Percentiles rank a stretch among this genome's conserved stretches.
These are phyloP conservation scores for Diplosphaera chodatii DNA, from an alignment of 139 green algal genomes.

Conservation along the genomic window DNA sequence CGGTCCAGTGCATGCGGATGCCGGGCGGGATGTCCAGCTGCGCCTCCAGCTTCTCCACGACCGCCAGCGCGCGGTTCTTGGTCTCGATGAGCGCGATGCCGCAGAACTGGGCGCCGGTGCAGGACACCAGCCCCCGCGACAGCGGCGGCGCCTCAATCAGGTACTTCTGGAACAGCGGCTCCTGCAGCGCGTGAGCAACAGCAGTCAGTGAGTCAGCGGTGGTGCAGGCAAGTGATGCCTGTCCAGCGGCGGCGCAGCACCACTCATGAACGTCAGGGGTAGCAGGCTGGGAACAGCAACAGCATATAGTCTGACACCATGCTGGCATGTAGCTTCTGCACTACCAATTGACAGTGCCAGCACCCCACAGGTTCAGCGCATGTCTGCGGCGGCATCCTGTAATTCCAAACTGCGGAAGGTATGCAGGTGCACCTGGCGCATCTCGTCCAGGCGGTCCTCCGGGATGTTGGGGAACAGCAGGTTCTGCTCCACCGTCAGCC, in stretches of 20 bases:
- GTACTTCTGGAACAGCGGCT: constrained; percentile 80
- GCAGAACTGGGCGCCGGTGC: constrained; percentile 97
- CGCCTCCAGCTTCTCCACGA: constrained; percentile 77
- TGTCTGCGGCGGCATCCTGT: too few relatives aligned
- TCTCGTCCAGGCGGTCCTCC: constrained; percentile 66
- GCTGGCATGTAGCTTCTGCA: too few relatives aligned
- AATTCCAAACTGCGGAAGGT: too few relatives aligned
- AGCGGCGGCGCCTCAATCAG: constrained; percentile 22
- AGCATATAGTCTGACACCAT: too few relatives aligned
- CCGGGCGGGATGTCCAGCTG: constrained; percentile 69
- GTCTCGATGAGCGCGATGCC: constrained; percentile 91
- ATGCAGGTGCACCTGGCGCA: constrained; percentile 38
- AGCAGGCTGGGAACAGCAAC: too few relatives aligned
- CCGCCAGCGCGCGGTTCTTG: constrained; percentile 70
- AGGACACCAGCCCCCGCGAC: constrained; percentile 55
- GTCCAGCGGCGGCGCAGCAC: too few relatives aligned
- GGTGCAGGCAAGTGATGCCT: too few relatives aligned
- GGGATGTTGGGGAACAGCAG: constrained; percentile 87
- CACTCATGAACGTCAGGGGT: too few relatives aligned
- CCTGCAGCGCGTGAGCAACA: constrained; percentile 41
- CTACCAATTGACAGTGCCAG: too few relatives aligned
- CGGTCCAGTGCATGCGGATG: constrained; percentile 96
- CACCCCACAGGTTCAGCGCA: too few relatives aligned
- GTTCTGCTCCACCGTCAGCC: constrained; percentile 96
- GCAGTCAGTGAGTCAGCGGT: too few relatives aligned